Conservation (phyloP, 1,284 basidiomycete species). For the Schizopora paradoxa region DNA sequence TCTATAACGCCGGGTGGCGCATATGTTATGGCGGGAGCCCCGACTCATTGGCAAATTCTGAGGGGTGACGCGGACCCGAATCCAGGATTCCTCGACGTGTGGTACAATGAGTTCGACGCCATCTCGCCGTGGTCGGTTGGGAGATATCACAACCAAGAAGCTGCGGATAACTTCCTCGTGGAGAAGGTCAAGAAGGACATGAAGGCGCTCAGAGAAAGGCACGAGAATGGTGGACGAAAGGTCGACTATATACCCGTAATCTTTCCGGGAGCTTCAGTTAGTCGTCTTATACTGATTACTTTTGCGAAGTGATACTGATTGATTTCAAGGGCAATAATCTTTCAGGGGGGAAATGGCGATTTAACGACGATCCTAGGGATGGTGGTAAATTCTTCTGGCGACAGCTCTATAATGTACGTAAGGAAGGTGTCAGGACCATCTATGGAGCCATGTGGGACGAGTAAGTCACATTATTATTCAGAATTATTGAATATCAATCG, state of each 20-base stretch:
- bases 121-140: constrained; percentile 76
- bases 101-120: constrained; percentile 68
- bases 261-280: constrained; percentile 67
- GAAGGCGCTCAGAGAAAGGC: constrained; percentile 48
- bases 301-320: not conserved
- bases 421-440: constrained; percentile 56
- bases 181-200: constrained; percentile 56
- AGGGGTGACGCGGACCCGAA: constrained; percentile 60
- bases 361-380: constrained; percentile 60
- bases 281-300: constrained; percentile 26
- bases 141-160: constrained; percentile 48
- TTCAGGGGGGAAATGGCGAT: constrained; percentile 59
- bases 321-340: constrained; percentile 54
- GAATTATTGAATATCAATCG: not conserved
- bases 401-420: constrained; percentile 60
- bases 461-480: constrained; percentile 34
- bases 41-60: constrained; percentile 66
- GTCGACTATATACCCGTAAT: constrained; percentile 73
- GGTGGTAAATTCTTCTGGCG: constrained; percentile 73
- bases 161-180: constrained; percentile 54
- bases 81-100: constrained; percentile 56
- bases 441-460: constrained; percentile 85
- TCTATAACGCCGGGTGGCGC: constrained; percentile 60
- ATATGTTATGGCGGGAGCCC: constrained; percentile 64
- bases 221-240: constrained; percentile 41